Base-by-base conservation (phyloP, 768 basidiomycete genomes). In the Austroboletus eburneus region DNA sequence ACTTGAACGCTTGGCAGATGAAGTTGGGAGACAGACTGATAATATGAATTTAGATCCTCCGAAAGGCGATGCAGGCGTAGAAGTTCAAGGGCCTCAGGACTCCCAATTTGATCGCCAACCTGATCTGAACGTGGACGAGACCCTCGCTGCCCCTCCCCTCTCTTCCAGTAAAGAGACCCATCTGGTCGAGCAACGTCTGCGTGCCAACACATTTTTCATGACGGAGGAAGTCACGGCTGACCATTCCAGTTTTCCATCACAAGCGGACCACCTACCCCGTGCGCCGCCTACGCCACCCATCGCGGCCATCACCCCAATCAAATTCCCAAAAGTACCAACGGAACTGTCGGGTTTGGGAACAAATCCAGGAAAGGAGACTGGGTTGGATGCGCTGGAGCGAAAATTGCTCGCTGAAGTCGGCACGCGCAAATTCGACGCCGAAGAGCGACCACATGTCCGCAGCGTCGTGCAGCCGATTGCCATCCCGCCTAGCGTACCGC, bases 1-100 rank as follows among this genome's bases (percentile, higher is more conserved):
- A 50, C 70, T 91, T 43, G 89, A 91, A 66, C 73, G 76, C 62
- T 80, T 91, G 72, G 87, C 84, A 1, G 83, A 79, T 25, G 76
- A 76, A 46, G 80, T 77, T 1, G 74, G 59, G 16, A 57, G 51
- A 43, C 52, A 54, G 18, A 54, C 51, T 8, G 39, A 47, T 18
- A 57, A 70, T 51, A 54, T 66, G 44, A 65, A 63, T 38, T 49
- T 45, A 42, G 56, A 61, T 52, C 43, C 55, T 13, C 53, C 51
- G 3, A 36, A 56, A 50, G 54, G 52, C 63, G 49, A 56, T 57
- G 57, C 49, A 32, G 47, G 50, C 45, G 52, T 42, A 57, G 49
- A 44, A 13, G 39, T 24, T 24, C 57, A 29, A 40, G 56, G 57
- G 44, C 48, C 62, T 29, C 57, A 55, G 50, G 51, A 43, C 35